A percentile compares a stretch with the other conserved stretches of the same genome.
Conservation (phyloP, 176 grass and related monocot species). For the Secale cereale region DNA sequence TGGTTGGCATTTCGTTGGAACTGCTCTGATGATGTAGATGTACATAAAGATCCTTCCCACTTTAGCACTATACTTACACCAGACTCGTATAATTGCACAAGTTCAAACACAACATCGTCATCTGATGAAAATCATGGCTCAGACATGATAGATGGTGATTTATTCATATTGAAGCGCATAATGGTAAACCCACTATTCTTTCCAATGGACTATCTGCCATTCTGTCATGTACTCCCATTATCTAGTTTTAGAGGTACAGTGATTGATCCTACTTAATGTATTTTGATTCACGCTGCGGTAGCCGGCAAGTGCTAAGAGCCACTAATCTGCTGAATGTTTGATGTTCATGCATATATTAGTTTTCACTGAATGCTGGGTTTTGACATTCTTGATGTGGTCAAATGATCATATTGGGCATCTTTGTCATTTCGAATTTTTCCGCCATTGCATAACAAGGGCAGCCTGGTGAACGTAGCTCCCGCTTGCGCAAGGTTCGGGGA, state of each 20-base stretch:
- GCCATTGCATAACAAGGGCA: too few species aligned
- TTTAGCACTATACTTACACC: constrained; percentile 32
- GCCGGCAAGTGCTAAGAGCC: not conserved
- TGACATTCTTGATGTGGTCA: constrained; percentile 11
- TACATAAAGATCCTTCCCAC: constrained; percentile 31
- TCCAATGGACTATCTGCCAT: not conserved
- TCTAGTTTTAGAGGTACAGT: not conserved
- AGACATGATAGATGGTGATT: constrained; percentile 56
- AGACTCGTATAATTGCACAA: constrained; percentile 48
- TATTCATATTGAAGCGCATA: constrained; percentile 99
- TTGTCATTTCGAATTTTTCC: not conserved
- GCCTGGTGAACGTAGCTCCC: too few species aligned
- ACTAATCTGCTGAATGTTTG: not conserved
- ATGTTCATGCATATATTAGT: not conserved
- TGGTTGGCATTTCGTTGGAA: constrained; percentile 99
- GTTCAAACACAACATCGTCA: constrained; percentile 28
- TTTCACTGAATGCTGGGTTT: not conserved
- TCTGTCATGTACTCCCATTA: not conserved
- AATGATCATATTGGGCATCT: not conserved
- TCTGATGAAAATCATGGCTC: constrained; percentile 43
- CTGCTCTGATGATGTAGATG: constrained; percentile 64
- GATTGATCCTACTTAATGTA: not conserved
- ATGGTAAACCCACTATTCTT: constrained; percentile 55
- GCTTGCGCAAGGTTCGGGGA: too few species aligned
- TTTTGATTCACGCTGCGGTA: not conserved